phyloP scores from a whole-genome alignment of 2,329 filamentous ascomycete species.

The Annulohypoxylon truncatum region DNA sequence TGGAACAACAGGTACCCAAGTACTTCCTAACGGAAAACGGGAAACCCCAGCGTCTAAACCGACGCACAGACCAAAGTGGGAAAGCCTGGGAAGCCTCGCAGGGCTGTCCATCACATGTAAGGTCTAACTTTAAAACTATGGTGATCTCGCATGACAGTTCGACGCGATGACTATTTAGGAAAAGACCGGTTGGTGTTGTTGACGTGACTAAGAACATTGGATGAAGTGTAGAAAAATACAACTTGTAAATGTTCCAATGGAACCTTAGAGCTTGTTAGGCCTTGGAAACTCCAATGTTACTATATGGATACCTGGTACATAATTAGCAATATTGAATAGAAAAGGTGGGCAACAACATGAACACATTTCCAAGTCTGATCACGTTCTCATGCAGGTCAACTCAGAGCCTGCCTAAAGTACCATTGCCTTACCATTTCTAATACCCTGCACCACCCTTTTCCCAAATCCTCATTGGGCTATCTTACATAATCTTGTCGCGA shows the following conservation, averaged over 20 bases:
- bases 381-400: conserved; percentile 25
- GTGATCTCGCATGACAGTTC: conserved; percentile 17
- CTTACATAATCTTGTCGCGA: conserved; percentile 31
- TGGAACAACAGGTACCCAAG: not conserved
- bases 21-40: conserved; percentile 13
- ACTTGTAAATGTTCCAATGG: not conserved
- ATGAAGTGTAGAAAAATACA: not conserved
- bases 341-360: conserved; percentile 1
- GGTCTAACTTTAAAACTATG: conserved; percentile 13
- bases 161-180: conserved; percentile 12
- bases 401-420: conserved; percentile 9
- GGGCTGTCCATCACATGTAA: conserved; percentile 25
- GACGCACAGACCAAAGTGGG: conserved; percentile 5
- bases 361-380: conserved; percentile 1
- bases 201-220: not conserved
- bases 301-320: not conserved
- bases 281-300: not conserved
- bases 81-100: conserved; percentile 24
- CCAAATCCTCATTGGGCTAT: conserved; percentile 20
- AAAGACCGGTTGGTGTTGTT: conserved; percentile 14
- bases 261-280: not conserved
- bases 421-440: conserved; percentile 3
- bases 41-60: conserved; percentile 7
- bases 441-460: conserved; percentile 4
- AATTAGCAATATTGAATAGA: conserved; percentile 6